These are phyloP conservation scores for Microbotryum violaceum DNA, from an alignment of 1,284 basidiomycete genomes.

Conservation along the genomic window DNA sequence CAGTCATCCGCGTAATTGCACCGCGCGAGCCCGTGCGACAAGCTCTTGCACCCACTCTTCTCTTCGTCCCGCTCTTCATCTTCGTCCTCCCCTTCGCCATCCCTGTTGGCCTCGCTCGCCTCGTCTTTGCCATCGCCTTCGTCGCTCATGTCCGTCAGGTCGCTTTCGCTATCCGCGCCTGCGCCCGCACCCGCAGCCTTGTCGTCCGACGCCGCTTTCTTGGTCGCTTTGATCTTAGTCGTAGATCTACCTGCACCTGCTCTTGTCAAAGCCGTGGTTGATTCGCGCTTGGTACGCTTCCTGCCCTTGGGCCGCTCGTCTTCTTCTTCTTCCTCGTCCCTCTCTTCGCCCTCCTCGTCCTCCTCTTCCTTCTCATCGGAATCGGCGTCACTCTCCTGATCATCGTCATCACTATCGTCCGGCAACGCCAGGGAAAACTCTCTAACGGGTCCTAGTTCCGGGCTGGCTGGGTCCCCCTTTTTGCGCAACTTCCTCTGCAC, in stretches of 20 bases:
- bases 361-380: neutral
- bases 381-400: neutral
- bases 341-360: neutral
- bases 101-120: neutral
- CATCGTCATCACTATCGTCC: too few relatives aligned
- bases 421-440: too few relatives aligned
- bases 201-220: neutral
- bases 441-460: too few relatives aligned
- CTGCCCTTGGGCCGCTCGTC: slow-evolving; percentile 1
- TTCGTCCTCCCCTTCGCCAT: neutral
- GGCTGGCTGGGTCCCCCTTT: neutral
- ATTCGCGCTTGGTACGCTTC: neutral
- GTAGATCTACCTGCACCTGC: neutral
- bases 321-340: neutral
- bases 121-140: neutral
- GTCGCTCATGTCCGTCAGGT: neutral
- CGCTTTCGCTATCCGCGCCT: neutral
- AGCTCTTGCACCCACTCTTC: neutral
- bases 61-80: neutral
- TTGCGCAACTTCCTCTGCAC: neutral
- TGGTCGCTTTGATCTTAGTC: neutral
- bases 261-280: neutral
- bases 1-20: neutral
- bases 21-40: neutral
- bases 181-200: neutral